phyloP scores from a whole-genome alignment of 2,329 filamentous ascomycete species.

The Bimuria novae-zelandiae region DNA sequence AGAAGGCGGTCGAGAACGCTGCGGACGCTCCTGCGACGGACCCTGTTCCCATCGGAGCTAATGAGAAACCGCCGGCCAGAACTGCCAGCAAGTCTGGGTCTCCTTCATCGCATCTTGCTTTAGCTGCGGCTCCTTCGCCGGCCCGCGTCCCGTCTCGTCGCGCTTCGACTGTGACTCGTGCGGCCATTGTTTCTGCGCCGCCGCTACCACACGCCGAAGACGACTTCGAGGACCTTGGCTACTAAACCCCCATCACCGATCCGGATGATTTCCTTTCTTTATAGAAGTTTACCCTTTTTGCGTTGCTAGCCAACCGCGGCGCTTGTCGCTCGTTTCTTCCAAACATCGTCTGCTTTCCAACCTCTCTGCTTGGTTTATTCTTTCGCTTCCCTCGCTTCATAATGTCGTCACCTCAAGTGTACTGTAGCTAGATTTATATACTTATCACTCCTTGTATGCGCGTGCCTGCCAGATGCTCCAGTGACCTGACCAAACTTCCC shows the following conservation, averaged over 20 bases:
- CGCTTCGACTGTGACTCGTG: neutral
- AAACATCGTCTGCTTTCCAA: neutral
- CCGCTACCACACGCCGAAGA: neutral
- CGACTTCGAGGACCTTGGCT: neutral
- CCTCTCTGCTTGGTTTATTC: neutral
- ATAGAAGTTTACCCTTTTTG: neutral
- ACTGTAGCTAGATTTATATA: neutral
- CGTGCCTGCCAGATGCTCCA: too few relatives aligned
- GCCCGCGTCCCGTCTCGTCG: too few relatives aligned
- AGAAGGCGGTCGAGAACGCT: conserved; percentile 6
- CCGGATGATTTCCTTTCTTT: too few relatives aligned
- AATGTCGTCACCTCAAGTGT: neutral
- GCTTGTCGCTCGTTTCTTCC: neutral
- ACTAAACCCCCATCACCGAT: neutral
- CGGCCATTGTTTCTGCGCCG: neutral
- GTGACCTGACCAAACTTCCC: too few relatives aligned
- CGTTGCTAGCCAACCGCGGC: neutral
- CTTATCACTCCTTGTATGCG: too few relatives aligned
- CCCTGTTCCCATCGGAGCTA: neutral
- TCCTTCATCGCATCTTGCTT: neutral
- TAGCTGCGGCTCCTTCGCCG: neutral
- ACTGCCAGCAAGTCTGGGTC: neutral
- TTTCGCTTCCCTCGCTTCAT: neutral
- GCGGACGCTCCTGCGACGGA: neutral
- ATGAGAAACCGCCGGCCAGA: neutral